Conservation (phyloP, 352 stramenopile species). For the Thraustochytrium sp. region DNA sequence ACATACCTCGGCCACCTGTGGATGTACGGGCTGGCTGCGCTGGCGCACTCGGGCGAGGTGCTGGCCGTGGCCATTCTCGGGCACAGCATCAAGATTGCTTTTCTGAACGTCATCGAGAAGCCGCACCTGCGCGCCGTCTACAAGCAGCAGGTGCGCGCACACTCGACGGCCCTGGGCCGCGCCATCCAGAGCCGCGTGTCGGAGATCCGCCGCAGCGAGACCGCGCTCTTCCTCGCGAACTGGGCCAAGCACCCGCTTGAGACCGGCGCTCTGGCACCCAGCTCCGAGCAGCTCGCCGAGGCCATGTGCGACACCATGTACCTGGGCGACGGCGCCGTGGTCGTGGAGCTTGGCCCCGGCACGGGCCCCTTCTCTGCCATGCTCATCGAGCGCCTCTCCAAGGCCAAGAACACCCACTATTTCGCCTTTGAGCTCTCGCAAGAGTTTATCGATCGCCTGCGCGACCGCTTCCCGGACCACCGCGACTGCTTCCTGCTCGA, state of each 20-base stretch:
- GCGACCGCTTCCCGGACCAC: conserved; percentile 7
- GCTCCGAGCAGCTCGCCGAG: conserved; percentile 17
- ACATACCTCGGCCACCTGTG: conserved; percentile 31
- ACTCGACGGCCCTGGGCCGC: not conserved
- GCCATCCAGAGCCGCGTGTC: not conserved
- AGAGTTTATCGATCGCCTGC: conserved; percentile 13
- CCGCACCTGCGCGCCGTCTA: conserved; percentile 16
- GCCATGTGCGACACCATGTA: conserved; percentile 41
- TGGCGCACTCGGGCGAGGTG: not conserved
- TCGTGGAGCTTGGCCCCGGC: conserved; percentile 26
- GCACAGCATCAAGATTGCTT: conserved; percentile 33
- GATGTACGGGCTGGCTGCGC: conserved; percentile 7
- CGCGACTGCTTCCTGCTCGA: not conserved
- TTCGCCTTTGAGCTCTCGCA: conserved; percentile 26
- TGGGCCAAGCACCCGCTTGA: conserved; percentile 38
- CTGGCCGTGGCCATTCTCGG: not conserved
- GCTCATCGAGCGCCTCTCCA: not conserved
- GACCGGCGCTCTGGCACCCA: conserved; percentile 27
- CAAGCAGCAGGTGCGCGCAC: conserved; percentile 30
- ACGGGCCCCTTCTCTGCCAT: not conserved
- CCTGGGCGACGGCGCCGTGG: not conserved
- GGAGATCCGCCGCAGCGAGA: conserved; percentile 26
- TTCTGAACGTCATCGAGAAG: conserved; percentile 30
- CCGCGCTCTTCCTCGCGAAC: conserved; percentile 27
- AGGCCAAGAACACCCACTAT: conserved; percentile 15